phyloP scores from a whole-genome alignment of 2,329 filamentous ascomycete species.

The Apiospora aurea region DNA sequence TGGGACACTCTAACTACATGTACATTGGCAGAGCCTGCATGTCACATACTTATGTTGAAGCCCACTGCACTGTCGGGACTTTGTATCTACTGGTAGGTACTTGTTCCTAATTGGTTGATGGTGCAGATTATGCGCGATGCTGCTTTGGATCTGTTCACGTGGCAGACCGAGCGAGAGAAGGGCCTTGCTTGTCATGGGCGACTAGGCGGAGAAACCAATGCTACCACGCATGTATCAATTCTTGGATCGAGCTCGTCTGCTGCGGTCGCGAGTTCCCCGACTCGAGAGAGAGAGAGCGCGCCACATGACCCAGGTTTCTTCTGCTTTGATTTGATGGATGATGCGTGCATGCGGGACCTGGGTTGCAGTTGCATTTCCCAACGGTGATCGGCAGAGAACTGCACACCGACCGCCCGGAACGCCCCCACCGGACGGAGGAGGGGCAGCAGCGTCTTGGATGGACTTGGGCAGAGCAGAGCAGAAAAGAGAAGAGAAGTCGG shows the following conservation, averaged over 20 bases:
- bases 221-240: slow-evolving; percentile 16
- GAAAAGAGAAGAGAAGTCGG: too few species aligned
- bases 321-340: background rate
- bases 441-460: background rate
- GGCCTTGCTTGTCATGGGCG: background rate
- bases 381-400: slow-evolving; percentile 14
- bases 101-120: too few species aligned
- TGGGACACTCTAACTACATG: background rate
- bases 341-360: slow-evolving; percentile 4
- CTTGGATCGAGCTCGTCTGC: background rate
- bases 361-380: slow-evolving; percentile 10
- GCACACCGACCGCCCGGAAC: slow-evolving; percentile 8
- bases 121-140: background rate
- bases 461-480: background rate
- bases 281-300: background rate
- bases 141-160: background rate
- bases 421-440: slow-evolving; percentile 15
- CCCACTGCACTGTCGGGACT: too few species aligned
- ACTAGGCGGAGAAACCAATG: background rate
- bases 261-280: background rate
- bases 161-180: background rate
- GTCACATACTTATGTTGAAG: too few species aligned
- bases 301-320: background rate
- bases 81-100: too few species aligned
- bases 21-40: background rate